These are phyloP conservation scores for Pyrus pyrifolia DNA, from an alignment of 306 rosid species.

Conservation along the genomic window DNA sequence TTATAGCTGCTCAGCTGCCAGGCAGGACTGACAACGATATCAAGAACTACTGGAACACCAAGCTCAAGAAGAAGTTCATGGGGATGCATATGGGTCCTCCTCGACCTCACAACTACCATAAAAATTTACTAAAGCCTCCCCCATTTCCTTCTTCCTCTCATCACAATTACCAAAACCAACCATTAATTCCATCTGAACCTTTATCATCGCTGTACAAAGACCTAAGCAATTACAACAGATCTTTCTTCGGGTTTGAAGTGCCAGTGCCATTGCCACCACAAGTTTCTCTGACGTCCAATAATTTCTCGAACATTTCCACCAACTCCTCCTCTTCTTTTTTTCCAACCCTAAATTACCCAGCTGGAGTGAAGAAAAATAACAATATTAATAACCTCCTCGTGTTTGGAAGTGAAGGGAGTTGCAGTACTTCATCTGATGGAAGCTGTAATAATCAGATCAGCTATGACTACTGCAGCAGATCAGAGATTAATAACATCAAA, in stretches of 20 bases:
- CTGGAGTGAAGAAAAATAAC: constrained; percentile 9
- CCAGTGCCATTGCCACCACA: background rate
- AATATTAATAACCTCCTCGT: constrained; percentile 21
- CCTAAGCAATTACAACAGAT: constrained; percentile 5
- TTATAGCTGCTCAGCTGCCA: constrained; percentile 82
- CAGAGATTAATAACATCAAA: constrained; percentile 21
- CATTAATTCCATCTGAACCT: background rate
- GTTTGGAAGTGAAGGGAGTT: constrained; percentile 74
- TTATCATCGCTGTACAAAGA: constrained; percentile 24
- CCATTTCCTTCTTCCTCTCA: background rate
- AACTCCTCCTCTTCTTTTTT: constrained; percentile 19
- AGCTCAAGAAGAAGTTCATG: constrained; percentile 83
- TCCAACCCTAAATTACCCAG: constrained; percentile 34
- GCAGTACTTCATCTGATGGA: constrained; percentile 64
- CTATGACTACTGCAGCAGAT: constrained; percentile 8
- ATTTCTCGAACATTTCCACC: constrained; percentile 17
- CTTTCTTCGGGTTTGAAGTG: constrained; percentile 26
- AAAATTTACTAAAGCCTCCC: background rate
- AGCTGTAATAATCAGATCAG: constrained; percentile 44
- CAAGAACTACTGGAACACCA: constrained; percentile 96
- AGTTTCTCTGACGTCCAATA: constrained; percentile 12
- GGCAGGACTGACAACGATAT: constrained; percentile 95
- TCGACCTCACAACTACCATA: constrained; percentile 4
- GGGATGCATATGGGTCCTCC: constrained; percentile 29
- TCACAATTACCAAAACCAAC: background rate